phyloP scores from a whole-genome alignment of 2,329 filamentous ascomycete species.

The Aspergillus sclerotialis region DNA sequence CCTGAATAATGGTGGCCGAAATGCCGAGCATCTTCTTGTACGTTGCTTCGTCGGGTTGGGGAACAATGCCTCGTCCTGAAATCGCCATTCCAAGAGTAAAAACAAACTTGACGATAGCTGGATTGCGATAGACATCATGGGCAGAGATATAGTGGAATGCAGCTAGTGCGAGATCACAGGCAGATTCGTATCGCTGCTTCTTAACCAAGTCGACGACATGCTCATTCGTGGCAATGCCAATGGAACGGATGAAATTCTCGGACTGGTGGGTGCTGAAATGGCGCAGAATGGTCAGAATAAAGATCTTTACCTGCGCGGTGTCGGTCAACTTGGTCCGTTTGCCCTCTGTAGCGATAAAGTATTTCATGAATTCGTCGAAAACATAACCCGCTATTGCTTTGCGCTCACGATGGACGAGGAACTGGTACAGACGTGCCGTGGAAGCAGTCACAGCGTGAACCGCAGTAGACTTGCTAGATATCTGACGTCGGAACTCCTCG shows the following conservation, averaged over 20 bases:
- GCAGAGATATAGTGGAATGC: conserved; percentile 28
- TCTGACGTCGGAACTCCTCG: conserved; percentile 32
- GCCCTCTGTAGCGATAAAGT: conserved; percentile 27
- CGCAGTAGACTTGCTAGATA: too few relatives aligned
- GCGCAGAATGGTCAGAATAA: conserved; percentile 24
- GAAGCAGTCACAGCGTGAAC: too few relatives aligned
- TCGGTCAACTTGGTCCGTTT: conserved; percentile 21
- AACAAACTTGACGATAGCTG: conserved; percentile 27
- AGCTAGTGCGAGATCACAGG: conserved; percentile 26
- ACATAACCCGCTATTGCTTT: conserved; percentile 17
- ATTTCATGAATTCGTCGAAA: conserved; percentile 23
- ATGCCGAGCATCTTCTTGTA: conserved; percentile 35
- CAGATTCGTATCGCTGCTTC: conserved; percentile 21
- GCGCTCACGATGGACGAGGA: conserved; percentile 20
- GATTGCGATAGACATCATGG: conserved; percentile 22
- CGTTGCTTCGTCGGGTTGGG: conserved; percentile 24
- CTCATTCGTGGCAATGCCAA: conserved; percentile 28
- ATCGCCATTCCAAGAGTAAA: conserved; percentile 27
- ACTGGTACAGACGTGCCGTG: conserved; percentile 29
- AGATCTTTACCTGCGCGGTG: conserved; percentile 20
- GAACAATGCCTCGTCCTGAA: conserved; percentile 30
- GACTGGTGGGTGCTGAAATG: conserved; percentile 31
- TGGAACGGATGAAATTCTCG: conserved; percentile 27
- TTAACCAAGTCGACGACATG: conserved; percentile 22
- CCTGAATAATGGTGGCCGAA: conserved; percentile 35